Evolutionary conservation across 306 rosid species (phyloP).

Genomic region (Begonia masoniana): DNA sequence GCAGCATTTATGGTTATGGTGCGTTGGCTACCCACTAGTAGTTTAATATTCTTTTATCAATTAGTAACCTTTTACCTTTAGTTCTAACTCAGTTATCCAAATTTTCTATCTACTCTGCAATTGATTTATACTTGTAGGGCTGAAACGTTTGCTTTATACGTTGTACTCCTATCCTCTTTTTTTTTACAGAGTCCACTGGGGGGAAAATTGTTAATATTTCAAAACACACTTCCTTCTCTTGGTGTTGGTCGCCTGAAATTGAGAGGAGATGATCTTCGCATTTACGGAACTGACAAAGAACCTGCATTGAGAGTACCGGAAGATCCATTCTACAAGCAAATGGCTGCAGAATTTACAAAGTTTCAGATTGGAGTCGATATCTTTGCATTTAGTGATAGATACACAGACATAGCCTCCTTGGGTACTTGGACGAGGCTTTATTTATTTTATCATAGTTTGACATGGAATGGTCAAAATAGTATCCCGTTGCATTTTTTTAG

Average conservation of each 20-base stretch:
- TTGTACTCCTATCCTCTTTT: conserved; percentile 7
- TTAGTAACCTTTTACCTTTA: neutral
- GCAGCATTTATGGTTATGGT: conserved; percentile 96
- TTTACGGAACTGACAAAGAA: conserved; percentile 93
- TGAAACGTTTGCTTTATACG: neutral
- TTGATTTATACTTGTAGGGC: neutral
- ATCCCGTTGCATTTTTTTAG: too few relatives aligned
- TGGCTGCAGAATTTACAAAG: conserved; percentile 98
- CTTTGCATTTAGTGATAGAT: conserved; percentile 92
- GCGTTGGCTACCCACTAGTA: conserved; percentile 5
- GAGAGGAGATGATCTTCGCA: conserved; percentile 94
- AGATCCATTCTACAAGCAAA: conserved; percentile 97
- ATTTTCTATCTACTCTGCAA: neutral
- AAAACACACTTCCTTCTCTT: conserved; percentile 89
- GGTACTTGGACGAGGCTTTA: conserved; percentile 26
- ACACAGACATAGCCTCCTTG: conserved; percentile 92
- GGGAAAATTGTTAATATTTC: conserved; percentile 92
- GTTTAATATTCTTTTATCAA: neutral
- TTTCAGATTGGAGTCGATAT: conserved; percentile 76
- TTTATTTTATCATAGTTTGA: too few relatives aligned
- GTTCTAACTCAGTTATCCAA: neutral
- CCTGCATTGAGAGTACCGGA: conserved; percentile 72
- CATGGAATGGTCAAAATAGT: too few relatives aligned
- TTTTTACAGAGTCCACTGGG: conserved; percentile 81
- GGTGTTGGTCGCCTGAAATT: conserved; percentile 92